phyloP scores from a whole-genome alignment of 176 grass and related monocot species.

The Panicum miliaceum region DNA sequence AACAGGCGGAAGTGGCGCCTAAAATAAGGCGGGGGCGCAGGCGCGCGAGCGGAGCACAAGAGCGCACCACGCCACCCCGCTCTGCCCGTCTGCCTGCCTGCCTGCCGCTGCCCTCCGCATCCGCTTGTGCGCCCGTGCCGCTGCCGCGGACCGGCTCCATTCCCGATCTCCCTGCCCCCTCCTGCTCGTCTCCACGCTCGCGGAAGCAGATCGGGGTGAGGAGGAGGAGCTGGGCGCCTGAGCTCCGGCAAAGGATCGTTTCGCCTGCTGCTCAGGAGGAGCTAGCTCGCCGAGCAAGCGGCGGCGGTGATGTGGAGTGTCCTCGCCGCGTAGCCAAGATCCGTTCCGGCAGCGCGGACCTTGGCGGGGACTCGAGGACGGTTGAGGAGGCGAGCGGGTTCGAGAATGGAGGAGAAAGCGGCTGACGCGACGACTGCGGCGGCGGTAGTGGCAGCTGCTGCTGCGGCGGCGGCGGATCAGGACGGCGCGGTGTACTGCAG shows the following conservation, averaged over 20 bases:
- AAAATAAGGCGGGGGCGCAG: slow-evolving; percentile 36
- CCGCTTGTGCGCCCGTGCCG: slow-evolving; percentile 38
- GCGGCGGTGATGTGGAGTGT: neutral
- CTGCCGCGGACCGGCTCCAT: neutral
- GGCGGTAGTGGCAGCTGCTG: slow-evolving; percentile 6
- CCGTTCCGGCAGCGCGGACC: neutral
- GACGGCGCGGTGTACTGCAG: slow-evolving; percentile 68
- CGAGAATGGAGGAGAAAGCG: slow-evolving; percentile 55
- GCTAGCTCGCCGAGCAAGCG: neutral
- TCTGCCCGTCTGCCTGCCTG: neutral
- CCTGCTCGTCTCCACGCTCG: neutral
- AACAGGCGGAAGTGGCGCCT: slow-evolving; percentile 44
- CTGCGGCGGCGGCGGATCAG: slow-evolving; percentile 35
- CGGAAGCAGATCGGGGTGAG: slow-evolving; percentile 23
- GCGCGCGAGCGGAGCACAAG: slow-evolving; percentile 23
- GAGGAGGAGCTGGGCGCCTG: neutral
- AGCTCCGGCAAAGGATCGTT: neutral
- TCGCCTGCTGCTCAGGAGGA: neutral
- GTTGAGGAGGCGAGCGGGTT: slow-evolving; percentile 11
- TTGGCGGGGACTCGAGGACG: neutral
- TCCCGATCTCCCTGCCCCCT: neutral
- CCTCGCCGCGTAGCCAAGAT: slow-evolving; percentile 26
- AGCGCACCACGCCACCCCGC: slow-evolving; percentile 24
- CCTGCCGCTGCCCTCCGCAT: slow-evolving; percentile 4
- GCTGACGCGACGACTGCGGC: slow-evolving; percentile 27